phyloP scores from a whole-genome alignment of 78 protist species.

The Pelomyxa schiedti region DNA sequence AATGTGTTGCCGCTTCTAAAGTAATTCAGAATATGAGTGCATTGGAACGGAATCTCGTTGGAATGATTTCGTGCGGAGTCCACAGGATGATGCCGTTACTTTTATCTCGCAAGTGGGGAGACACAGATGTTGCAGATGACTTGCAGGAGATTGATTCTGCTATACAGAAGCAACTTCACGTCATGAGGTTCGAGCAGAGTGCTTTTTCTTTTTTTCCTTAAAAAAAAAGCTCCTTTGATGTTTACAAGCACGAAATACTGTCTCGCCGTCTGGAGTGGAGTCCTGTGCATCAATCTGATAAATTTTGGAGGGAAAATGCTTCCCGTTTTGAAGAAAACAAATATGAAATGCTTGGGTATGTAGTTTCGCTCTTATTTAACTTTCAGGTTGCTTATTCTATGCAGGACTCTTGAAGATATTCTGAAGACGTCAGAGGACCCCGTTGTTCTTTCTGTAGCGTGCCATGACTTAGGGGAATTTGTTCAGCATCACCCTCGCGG shows the following conservation, averaged over 20 bases:
- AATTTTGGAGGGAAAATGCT: slow-evolving; percentile 83
- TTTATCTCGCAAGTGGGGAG: slow-evolving; percentile 52
- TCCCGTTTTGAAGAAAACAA: slow-evolving; percentile 62
- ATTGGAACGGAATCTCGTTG: slow-evolving; percentile 18
- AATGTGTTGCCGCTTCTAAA: background rate
- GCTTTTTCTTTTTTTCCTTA: background rate
- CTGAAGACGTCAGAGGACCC: background rate
- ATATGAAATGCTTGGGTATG: slow-evolving; percentile 26
- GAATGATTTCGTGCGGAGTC: slow-evolving; percentile 50
- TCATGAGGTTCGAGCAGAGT: slow-evolving; percentile 32
- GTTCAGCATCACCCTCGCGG: slow-evolving; percentile 74
- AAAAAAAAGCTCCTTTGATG: slow-evolving; percentile 38
- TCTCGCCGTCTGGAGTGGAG: slow-evolving; percentile 76
- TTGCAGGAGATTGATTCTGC: slow-evolving; percentile 10
- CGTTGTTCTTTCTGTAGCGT: slow-evolving; percentile 65
- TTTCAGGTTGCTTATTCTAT: background rate
- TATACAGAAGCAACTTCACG: slow-evolving; percentile 18
- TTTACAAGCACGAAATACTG: slow-evolving; percentile 50
- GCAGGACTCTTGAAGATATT: background rate
- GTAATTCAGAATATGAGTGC: slow-evolving; percentile 15
- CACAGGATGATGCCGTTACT: slow-evolving; percentile 13
- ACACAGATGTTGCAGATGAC: slow-evolving; percentile 65
- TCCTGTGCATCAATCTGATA: slow-evolving; percentile 73
- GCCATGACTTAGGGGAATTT: slow-evolving; percentile 85
- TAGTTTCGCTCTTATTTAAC: slow-evolving; percentile 7